A percentile compares a stretch with the other conserved stretches of the same genome.
Conservation (phyloP, 2,329 filamentous ascomycete genomes). For the Ascosphaera apis region DNA sequence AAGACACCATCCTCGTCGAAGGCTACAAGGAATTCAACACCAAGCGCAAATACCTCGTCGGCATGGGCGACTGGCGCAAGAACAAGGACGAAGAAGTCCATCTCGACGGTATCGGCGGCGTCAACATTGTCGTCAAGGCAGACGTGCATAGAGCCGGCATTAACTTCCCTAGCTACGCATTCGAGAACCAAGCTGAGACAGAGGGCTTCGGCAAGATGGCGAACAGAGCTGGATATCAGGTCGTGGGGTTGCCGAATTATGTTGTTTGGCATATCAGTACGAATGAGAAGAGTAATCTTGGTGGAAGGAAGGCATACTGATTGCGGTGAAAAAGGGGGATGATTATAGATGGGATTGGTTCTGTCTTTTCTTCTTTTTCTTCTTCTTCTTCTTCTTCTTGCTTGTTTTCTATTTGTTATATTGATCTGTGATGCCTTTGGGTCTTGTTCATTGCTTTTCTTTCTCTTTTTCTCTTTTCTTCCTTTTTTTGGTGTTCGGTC, state of each 20-base stretch:
- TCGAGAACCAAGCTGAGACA: slow-evolving; percentile 97
- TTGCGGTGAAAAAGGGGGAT: not conserved
- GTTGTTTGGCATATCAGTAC: slow-evolving; percentile 98
- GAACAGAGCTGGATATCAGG: slow-evolving; percentile 79
- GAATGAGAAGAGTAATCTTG: slow-evolving; percentile 68
- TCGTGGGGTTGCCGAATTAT: slow-evolving; percentile 86
- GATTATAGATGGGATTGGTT: not conserved
- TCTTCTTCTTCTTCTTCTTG: not conserved
- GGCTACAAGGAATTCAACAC: slow-evolving; percentile 90
- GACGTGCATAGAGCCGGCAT: slow-evolving; percentile 96
- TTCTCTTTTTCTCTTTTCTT: not conserved
- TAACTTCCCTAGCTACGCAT: slow-evolving; percentile 91
- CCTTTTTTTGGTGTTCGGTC: not conserved
- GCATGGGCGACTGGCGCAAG: slow-evolving; percentile 74
- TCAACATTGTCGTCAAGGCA: slow-evolving; percentile 93
- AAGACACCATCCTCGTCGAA: slow-evolving; percentile 70
- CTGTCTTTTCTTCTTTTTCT: not conserved
- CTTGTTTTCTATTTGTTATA: not conserved
- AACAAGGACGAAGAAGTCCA: slow-evolving; percentile 84
- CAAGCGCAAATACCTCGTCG: slow-evolving; percentile 69
- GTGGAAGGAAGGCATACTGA: slow-evolving; percentile 18
- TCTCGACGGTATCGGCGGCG: slow-evolving; percentile 86
- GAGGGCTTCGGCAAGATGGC: slow-evolving; percentile 99
- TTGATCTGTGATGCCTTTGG: no score
- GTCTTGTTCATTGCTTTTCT: no score